Evolutionary conservation across 805 yeast genomes (phyloP), one percentile per base, ranked within the genome.

Genomic region (Suhomyces vadensis): DNA sequence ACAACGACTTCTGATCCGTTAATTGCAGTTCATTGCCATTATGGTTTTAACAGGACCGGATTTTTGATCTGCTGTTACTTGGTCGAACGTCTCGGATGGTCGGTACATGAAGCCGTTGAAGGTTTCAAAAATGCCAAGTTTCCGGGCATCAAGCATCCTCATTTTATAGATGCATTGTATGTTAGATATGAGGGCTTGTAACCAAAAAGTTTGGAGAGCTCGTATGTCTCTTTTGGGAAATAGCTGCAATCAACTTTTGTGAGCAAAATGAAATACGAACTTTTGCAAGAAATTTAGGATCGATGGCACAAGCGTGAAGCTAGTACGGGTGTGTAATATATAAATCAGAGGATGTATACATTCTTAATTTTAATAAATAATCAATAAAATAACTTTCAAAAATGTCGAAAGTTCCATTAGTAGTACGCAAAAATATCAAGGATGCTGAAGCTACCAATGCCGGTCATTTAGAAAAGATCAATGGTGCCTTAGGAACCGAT

Each of bases 1-100:
- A 60, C 56, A 19, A 46, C 47, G 4, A 52, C 44, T 13, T 52
- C 51, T 16, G 43, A 53, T 13, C 78, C 78, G 4, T 62, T 71
- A 20, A 65, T 83, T 5, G 88, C 77, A 0, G 85, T 86, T 6
- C 94, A 86, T 60, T 85, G 94, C 57, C 94, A 85, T 59, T 85
- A 85, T 57, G 94, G 92, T 5, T 87, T 85, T 63, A 85, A 85
- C 59, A 67, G 92, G 44, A 85, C 92, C 0, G 92, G 94, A 2
- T 85, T 79, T 53, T 69, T 86, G 40, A 78, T 85, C 14, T 82
- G 87, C 56, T 78, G 86, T 55, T 86, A 81, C 57, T 65, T 85
- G 54, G 73, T 86, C 19, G 88, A 83, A 54, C 67, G 65, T 41
- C 60, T 78, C 24, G 81, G 81, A 0, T 78, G 85, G 78, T 55